A percentile compares a stretch with the other conserved stretches of the same genome.
Evolutionary conservation across 2,329 filamentous ascomycete species (phyloP).

Genomic region (Epichloe sylvatica): DNA sequence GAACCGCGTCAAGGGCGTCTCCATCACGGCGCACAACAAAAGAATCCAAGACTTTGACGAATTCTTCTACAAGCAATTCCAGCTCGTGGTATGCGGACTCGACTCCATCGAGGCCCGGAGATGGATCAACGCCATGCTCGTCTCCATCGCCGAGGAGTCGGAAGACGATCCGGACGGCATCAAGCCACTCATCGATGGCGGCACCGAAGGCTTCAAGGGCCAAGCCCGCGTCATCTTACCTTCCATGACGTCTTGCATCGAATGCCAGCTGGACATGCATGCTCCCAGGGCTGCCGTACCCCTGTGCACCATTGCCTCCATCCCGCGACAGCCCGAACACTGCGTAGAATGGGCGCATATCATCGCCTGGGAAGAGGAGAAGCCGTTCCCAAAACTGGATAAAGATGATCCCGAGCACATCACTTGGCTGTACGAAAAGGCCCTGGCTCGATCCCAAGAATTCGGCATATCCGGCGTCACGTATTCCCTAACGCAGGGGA

Average conservation of each 20-base stretch:
- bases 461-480: slow-evolving; percentile 89
- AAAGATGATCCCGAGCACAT: slow-evolving; percentile 96
- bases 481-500: slow-evolving; percentile 89
- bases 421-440: slow-evolving; percentile 86
- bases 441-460: slow-evolving; percentile 64
- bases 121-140: slow-evolving; percentile 93
- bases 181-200: slow-evolving; percentile 91
- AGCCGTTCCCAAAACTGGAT: slow-evolving; percentile 73
- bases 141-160: slow-evolving; percentile 67
- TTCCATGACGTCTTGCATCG: slow-evolving; percentile 87
- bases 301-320: slow-evolving; percentile 89
- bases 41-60: slow-evolving; percentile 96
- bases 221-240: slow-evolving; percentile 87
- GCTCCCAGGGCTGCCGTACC: slow-evolving; percentile 94
- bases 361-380: slow-evolving; percentile 86
- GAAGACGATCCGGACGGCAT: slow-evolving; percentile 63
- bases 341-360: slow-evolving; percentile 98
- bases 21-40: slow-evolving; percentile 85
- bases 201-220: slow-evolving; percentile 96
- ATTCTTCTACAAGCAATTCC: slow-evolving; percentile 94
- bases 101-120: slow-evolving; percentile 96
- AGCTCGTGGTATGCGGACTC: slow-evolving; percentile 81
- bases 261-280: slow-evolving; percentile 97
- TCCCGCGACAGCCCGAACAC: slow-evolving; percentile 92
- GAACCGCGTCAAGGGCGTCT: slow-evolving; percentile 75